Evolutionary conservation across 768 basidiomycete species (phyloP).

Genomic region (Leucocoprinus leucothites): DNA sequence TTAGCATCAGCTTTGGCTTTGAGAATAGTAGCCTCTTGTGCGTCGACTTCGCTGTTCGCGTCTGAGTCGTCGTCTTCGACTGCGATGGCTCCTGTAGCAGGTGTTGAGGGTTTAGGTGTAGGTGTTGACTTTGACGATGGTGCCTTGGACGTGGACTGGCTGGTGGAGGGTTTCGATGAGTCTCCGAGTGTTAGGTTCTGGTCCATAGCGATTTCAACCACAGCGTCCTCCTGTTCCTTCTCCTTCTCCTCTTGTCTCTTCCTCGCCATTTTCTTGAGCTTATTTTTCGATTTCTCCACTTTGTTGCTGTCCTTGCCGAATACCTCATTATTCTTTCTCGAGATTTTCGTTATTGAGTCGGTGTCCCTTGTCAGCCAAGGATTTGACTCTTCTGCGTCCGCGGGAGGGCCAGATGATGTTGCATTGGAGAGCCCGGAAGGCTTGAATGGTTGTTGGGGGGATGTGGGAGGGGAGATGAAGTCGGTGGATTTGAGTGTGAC

Average conservation of each 20-base stretch:
- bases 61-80: conserved; percentile 49
- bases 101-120: conserved; percentile 23
- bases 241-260: conserved; percentile 58
- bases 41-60: conserved; percentile 64
- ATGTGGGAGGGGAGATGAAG: conserved; percentile 38
- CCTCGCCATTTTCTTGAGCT: conserved; percentile 61
- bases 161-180: conserved; percentile 10
- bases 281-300: conserved; percentile 66
- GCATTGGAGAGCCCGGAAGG: conserved; percentile 12
- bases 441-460: conserved; percentile 20
- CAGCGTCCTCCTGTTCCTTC: conserved; percentile 68
- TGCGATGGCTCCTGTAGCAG: conserved; percentile 42
- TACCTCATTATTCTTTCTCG: conserved; percentile 73
- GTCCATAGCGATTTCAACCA: conserved; percentile 71
- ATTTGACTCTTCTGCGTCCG: conserved; percentile 41
- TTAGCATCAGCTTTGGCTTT: conserved; percentile 34
- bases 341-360: conserved; percentile 33
- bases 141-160: conserved; percentile 31
- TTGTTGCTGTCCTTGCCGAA: conserved; percentile 65
- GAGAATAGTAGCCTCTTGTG: conserved; percentile 50
- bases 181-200: conserved; percentile 37
- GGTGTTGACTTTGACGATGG: conserved; percentile 34
- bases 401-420: not conserved
- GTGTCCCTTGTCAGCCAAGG: conserved; percentile 69
- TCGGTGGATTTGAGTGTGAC: conserved; percentile 64